Percentiles rank a stretch among this genome's conserved stretches.
Evolutionary conservation across 805 yeast genomes (phyloP).

Genomic region (Wickerhamiella australiensis): DNA sequence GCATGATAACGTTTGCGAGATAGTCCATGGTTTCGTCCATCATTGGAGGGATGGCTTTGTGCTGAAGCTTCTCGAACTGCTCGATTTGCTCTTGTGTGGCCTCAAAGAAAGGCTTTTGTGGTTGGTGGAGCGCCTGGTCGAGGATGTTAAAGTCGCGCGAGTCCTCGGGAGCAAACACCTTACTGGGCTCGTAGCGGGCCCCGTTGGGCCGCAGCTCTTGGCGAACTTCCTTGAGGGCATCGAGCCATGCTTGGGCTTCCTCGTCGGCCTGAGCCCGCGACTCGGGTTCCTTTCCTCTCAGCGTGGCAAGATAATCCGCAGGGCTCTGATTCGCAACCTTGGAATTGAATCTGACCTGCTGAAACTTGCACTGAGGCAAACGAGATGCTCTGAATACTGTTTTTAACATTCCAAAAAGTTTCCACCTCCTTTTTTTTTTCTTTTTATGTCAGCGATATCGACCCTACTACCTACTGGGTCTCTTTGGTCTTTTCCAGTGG

Average conservation of each 20-base stretch:
- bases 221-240: conserved; percentile 32
- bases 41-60: conserved; percentile 45
- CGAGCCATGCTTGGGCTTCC: conserved; percentile 34
- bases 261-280: conserved; percentile 25
- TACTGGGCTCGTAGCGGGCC: conserved; percentile 29
- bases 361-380: neutral
- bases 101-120: conserved; percentile 9
- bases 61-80: conserved; percentile 40
- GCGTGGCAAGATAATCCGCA: conserved; percentile 7
- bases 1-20: conserved; percentile 80
- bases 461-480: neutral
- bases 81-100: conserved; percentile 56
- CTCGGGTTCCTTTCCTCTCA: neutral
- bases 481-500: neutral
- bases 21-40: conserved; percentile 63
- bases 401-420: neutral
- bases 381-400: neutral
- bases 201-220: conserved; percentile 31
- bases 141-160: conserved; percentile 25
- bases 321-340: conserved; percentile 4
- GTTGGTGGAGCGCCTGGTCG: conserved; percentile 13
- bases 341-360: neutral
- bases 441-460: neutral
- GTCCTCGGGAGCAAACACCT: conserved; percentile 34
- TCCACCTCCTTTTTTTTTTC: too few species aligned